A percentile compares a stretch with the other conserved stretches of the same genome.
These are phyloP conservation scores for Dryadomyces quercivorus DNA, from an alignment of 2,329 filamentous ascomycete genomes.

Conservation along the genomic window DNA sequence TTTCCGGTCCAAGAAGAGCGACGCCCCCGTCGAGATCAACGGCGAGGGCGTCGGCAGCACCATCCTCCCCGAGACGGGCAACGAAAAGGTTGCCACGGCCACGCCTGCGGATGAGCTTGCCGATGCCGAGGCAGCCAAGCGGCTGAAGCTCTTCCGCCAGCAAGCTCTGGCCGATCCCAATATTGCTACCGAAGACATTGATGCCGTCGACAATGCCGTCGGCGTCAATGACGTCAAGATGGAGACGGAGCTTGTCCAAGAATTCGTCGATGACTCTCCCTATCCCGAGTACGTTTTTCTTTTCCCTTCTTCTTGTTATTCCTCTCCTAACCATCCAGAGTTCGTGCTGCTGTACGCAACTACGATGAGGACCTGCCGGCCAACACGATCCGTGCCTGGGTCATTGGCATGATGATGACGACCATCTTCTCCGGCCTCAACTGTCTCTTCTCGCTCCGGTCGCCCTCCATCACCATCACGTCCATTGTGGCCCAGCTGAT, in stretches of 20 bases:
- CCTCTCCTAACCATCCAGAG: too few species aligned
- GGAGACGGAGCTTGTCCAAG: neutral
- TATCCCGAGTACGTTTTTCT: neutral
- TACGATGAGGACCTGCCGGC: conserved; percentile 35
- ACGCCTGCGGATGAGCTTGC: neutral
- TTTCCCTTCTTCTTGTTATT: neutral
- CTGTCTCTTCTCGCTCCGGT: conserved; percentile 30
- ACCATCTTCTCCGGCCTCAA: conserved; percentile 32
- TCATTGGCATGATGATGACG: conserved; percentile 37
- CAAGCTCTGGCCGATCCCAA: neutral
- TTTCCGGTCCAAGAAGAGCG: neutral
- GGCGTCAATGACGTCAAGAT: neutral
- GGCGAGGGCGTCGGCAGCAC: neutral
- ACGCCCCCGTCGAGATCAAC: neutral
- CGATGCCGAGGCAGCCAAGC: neutral
- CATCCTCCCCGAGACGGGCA: neutral
- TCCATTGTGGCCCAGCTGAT: conserved; percentile 45
- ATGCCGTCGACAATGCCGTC: neutral
- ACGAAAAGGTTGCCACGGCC: neutral
- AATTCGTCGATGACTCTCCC: neutral
- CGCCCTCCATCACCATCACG: conserved; percentile 40
- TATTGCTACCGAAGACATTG: neutral
- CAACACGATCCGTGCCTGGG: conserved; percentile 43
- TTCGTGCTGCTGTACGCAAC: conserved; percentile 44
- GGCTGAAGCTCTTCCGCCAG: conserved; percentile 3